Percentiles rank a stretch among this genome's conserved stretches.
phyloP scores from a whole-genome alignment of 1,284 basidiomycete species.

The Fomitopsis schrenkii region DNA sequence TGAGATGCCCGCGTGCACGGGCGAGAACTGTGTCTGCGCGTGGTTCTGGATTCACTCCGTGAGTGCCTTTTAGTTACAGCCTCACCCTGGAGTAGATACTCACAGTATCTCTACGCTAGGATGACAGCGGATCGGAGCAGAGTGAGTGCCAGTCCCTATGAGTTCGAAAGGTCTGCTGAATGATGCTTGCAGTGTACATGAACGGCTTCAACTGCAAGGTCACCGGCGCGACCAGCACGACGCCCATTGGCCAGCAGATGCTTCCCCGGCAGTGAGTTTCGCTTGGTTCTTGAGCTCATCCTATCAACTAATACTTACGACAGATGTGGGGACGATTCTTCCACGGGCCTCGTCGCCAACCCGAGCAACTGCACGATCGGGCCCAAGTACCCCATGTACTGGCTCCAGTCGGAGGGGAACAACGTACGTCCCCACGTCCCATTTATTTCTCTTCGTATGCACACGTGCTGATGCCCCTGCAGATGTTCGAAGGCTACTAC shows the following conservation, averaged over 20 bases:
- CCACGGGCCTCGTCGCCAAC: constrained; percentile 34
- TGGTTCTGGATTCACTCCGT: constrained; percentile 73
- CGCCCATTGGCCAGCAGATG: constrained; percentile 47
- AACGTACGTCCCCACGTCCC: constrained; percentile 36
- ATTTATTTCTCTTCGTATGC: background rate
- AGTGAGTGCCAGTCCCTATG: constrained; percentile 27
- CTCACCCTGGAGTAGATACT: background rate
- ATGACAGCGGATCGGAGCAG: constrained; percentile 41
- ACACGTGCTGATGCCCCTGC: background rate
- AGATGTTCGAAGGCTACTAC: constrained; percentile 54
- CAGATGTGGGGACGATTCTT: constrained; percentile 54
- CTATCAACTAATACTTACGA: constrained; percentile 28
- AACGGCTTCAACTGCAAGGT: constrained; percentile 72
- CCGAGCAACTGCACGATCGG: constrained; percentile 66
- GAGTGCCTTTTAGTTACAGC: constrained; percentile 14
- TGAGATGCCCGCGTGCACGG: constrained; percentile 63
- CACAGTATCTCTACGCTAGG: background rate
- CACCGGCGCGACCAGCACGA: constrained; percentile 48
- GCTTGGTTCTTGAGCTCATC: too few species aligned
- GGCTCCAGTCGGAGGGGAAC: constrained; percentile 57
- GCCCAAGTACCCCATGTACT: constrained; percentile 62
- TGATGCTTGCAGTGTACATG: constrained; percentile 52
- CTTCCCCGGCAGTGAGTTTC: constrained; percentile 44
- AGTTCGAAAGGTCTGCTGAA: background rate
- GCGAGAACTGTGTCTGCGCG: constrained; percentile 62